Evolutionary conservation across 345 rosid species (phyloP).

Genomic region (Noccaea caerulescens): DNA sequence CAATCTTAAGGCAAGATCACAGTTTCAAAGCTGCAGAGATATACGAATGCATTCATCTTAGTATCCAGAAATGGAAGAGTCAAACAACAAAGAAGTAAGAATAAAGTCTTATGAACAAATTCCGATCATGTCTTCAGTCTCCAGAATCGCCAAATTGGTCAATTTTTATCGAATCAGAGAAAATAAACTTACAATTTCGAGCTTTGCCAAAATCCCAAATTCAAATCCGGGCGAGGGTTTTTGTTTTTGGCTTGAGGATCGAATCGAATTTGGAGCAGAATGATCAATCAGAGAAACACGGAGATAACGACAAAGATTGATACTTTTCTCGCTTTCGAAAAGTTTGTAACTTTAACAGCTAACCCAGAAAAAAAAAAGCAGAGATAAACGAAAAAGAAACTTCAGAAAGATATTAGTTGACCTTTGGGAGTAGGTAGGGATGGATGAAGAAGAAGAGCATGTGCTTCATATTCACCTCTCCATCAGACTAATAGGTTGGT

Average conservation of each 20-base stretch:
- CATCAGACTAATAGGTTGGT: conserved; percentile 37
- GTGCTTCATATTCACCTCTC: conserved; percentile 32
- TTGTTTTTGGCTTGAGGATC: neutral
- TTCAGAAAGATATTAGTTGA: conserved; percentile 18
- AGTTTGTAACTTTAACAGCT: conserved; percentile 24
- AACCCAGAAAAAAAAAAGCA: conserved; percentile 9
- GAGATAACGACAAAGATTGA: conserved; percentile 15
- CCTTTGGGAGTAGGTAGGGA: conserved; percentile 37
- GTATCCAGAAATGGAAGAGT: conserved; percentile 23
- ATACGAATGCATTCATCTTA: conserved; percentile 1
- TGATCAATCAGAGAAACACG: conserved; percentile 16
- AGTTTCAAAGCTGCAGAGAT: neutral
- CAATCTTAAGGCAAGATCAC: conserved; percentile 7
- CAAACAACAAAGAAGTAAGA: conserved; percentile 15
- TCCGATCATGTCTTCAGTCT: conserved; percentile 1
- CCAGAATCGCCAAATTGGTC: conserved; percentile 4
- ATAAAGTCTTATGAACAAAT: neutral
- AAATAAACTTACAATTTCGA: conserved; percentile 17
- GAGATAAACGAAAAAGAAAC: neutral
- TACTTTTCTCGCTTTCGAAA: conserved; percentile 29
- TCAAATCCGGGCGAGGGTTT: neutral
- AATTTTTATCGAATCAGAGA: conserved; percentile 8
- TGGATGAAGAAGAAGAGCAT: conserved; percentile 34
- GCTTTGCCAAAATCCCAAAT: neutral
- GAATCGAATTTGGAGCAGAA: conserved; percentile 7